These are phyloP conservation scores for Arthrobotrys sphaeroides DNA, from an alignment of 2,329 filamentous ascomycete species.

Conservation along the genomic window DNA sequence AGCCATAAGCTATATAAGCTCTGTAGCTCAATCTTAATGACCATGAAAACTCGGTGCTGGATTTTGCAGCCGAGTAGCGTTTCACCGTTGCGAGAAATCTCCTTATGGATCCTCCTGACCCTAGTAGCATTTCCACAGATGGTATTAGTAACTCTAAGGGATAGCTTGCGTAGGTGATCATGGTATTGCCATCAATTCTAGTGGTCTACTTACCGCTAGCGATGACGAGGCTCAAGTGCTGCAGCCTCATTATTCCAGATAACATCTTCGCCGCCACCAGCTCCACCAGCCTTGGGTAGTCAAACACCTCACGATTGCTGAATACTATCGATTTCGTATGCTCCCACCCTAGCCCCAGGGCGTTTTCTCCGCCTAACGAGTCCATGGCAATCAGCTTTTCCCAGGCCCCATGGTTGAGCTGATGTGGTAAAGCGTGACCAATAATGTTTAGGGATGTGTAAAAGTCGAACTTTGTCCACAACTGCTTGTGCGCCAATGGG, in stretches of 20 bases:
- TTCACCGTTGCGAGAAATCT: background rate
- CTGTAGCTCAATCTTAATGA: background rate
- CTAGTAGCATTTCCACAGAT: no score
- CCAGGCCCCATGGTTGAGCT: background rate
- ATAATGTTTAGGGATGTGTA: no score
- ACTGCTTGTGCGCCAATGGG: background rate
- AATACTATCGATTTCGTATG: background rate
- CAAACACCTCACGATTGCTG: background rate
- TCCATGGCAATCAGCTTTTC: background rate
- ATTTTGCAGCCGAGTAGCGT: background rate
- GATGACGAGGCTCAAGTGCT: no score
- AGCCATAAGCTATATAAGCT: background rate
- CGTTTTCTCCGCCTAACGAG: no score
- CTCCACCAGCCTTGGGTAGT: background rate
- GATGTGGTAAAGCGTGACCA: no score
- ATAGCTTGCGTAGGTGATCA: no score
- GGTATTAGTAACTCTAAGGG: no score
- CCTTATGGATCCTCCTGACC: background rate
- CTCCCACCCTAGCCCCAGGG: no score
- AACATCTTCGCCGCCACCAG: background rate
- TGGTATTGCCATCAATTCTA: no score
- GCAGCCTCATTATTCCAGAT: background rate
- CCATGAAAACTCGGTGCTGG: background rate
- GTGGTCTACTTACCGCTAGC: no score
- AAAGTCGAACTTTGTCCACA: no score